Evolutionary conservation across 164 flowering plant species (phyloP).

Genomic region (Aristolochia contorta): DNA sequence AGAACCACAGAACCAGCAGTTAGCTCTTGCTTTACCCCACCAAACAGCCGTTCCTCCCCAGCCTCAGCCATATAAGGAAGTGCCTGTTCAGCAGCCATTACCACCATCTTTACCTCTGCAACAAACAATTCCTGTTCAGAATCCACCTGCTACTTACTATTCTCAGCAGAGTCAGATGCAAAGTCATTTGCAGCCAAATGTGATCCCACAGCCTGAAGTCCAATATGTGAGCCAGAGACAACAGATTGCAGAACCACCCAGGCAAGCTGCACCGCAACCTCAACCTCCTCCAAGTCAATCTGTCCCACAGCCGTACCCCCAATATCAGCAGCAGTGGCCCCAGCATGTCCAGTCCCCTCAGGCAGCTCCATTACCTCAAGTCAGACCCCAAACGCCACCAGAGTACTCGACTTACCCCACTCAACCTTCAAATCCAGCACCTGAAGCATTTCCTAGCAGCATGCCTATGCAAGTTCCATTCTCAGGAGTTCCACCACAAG

Average conservation of each 20-base stretch:
- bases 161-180: conserved; percentile 40
- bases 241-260: conserved; percentile 38
- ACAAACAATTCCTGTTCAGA: conserved; percentile 26
- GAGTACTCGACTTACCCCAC: conserved; percentile 42
- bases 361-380: conserved; percentile 41
- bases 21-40: conserved; percentile 76
- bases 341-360: conserved; percentile 57
- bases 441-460: conserved; percentile 50
- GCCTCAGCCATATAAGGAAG: conserved; percentile 16
- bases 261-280: conserved; percentile 26
- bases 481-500: conserved; percentile 41
- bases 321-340: conserved; percentile 65
- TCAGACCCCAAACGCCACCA: conserved; percentile 36
- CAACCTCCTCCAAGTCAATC: conserved; percentile 45
- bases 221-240: conserved; percentile 35
- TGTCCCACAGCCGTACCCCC: conserved; percentile 30
- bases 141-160: conserved; percentile 52
- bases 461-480: conserved; percentile 59
- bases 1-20: conserved; percentile 49
- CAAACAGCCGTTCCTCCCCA: conserved; percentile 48
- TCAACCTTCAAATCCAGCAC: conserved; percentile 43
- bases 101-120: conserved; percentile 38
- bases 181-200: conserved; percentile 32
- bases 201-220: conserved; percentile 42
- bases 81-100: conserved; percentile 18